Evolutionary conservation across 2,329 filamentous ascomycete species (phyloP).

Genomic region (Aschersonia sp.): DNA sequence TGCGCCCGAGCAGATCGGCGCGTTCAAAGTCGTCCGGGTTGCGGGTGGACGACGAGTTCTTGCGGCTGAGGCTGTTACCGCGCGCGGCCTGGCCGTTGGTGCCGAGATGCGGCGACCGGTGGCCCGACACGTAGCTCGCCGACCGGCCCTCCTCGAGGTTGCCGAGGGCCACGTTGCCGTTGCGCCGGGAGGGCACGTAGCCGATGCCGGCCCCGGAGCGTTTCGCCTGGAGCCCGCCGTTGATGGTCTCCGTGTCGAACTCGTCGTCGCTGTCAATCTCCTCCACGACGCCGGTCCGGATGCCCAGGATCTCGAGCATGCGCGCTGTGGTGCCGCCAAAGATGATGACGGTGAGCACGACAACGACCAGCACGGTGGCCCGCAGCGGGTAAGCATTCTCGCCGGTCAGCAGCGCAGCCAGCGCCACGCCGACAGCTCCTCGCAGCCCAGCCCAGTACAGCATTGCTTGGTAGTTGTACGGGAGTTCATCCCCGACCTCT

Average conservation of each 20-base stretch:
- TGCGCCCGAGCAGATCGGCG: slow-evolving; percentile 38
- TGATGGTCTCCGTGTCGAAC: slow-evolving; percentile 80
- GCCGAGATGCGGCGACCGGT: slow-evolving; percentile 30
- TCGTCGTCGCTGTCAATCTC: slow-evolving; percentile 97
- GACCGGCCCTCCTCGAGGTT: slow-evolving; percentile 27
- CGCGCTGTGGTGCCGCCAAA: slow-evolving; percentile 94
- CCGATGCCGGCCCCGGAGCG: slow-evolving; percentile 64
- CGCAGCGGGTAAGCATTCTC: slow-evolving; percentile 70
- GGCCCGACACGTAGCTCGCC: slow-evolving; percentile 38
- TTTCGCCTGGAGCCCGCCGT: slow-evolving; percentile 63
- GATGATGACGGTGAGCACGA: slow-evolving; percentile 95
- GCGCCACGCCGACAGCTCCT: slow-evolving; percentile 86
- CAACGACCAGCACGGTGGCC: slow-evolving; percentile 92
- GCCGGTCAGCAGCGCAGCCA: slow-evolving; percentile 77
- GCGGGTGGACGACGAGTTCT: slow-evolving; percentile 28
- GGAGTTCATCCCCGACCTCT: slow-evolving; percentile 74
- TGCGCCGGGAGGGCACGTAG: slow-evolving; percentile 50
- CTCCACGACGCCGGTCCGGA: slow-evolving; percentile 88
- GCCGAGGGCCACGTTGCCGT: slow-evolving; percentile 44
- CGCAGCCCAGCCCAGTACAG: slow-evolving; percentile 97
- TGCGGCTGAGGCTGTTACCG: slow-evolving; percentile 35
- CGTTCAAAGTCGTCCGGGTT: slow-evolving; percentile 35
- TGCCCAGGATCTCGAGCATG: slow-evolving; percentile 96
- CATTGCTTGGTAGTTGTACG: slow-evolving; percentile 97
- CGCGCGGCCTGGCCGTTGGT: slow-evolving; percentile 26